These are phyloP conservation scores for Cordia subcordata DNA, from an alignment of 257 asterid genomes.

Conservation along the genomic window DNA sequence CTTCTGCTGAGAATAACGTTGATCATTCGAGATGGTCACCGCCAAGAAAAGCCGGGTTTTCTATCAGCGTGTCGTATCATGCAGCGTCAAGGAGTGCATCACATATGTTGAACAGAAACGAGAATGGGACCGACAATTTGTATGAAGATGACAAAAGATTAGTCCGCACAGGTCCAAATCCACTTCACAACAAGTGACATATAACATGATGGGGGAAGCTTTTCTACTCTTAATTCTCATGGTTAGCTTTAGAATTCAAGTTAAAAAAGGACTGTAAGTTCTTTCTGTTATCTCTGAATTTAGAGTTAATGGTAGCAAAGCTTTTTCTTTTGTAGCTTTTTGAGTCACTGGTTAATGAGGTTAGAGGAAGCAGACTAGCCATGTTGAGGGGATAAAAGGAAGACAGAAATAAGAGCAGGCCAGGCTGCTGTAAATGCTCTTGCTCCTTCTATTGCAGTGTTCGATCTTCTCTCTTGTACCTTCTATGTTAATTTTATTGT, in stretches of 20 bases:
- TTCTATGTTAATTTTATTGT: constrained; percentile 19
- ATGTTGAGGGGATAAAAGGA: constrained; percentile 4
- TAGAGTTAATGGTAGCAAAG: constrained; percentile 58
- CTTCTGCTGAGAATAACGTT: constrained; percentile 11
- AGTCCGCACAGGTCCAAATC: constrained; percentile 81
- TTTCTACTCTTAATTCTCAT: constrained; percentile 58
- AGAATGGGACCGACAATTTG: neutral
- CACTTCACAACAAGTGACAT: constrained; percentile 58
- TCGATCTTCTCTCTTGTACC: constrained; percentile 11
- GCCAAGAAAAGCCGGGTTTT: constrained; percentile 33
- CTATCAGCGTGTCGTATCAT: constrained; percentile 4
- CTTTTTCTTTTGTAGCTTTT: constrained; percentile 15
- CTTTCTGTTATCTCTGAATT: constrained; percentile 19
- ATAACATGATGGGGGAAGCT: constrained; percentile 13
- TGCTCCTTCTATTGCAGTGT: constrained; percentile 6
- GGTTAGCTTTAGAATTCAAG: constrained; percentile 13
- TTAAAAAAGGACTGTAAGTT: constrained; percentile 20
- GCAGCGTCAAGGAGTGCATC: constrained; percentile 11
- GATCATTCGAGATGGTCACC: constrained; percentile 26
- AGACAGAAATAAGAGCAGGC: neutral
- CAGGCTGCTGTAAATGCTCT: constrained; percentile 10
- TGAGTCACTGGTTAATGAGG: constrained; percentile 20
- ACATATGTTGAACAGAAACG: neutral
- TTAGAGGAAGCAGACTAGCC: neutral
- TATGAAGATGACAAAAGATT: constrained; percentile 57